These are phyloP conservation scores for Onygena corvina DNA, from an alignment of 2,329 filamentous ascomycete genomes.

Conservation along the genomic window DNA sequence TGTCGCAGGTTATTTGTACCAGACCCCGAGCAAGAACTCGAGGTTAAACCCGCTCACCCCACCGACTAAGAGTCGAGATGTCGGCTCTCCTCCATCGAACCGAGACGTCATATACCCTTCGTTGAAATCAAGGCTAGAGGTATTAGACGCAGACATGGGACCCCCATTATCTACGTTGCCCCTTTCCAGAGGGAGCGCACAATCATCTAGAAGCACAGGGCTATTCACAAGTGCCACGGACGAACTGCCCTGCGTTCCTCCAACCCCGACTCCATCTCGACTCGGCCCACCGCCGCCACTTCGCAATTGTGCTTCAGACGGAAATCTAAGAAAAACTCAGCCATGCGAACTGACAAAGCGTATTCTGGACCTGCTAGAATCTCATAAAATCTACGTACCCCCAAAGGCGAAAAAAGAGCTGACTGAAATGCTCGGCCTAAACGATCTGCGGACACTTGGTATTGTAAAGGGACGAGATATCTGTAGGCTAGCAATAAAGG, in stretches of 20 bases:
- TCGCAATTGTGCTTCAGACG: background rate
- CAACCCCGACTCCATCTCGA: slow-evolving; percentile 4
- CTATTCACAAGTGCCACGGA: background rate
- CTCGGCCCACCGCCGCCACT: slow-evolving; percentile 23
- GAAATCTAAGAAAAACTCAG: slow-evolving; percentile 15
- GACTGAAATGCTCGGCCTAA: slow-evolving; percentile 39
- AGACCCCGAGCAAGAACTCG: background rate
- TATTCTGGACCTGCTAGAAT: slow-evolving; percentile 26
- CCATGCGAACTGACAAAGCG: slow-evolving; percentile 19
- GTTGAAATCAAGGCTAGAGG: background rate
- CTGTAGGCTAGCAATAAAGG: slow-evolving; percentile 48
- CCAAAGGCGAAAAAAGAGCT: slow-evolving; percentile 27
- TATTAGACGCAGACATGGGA: background rate
- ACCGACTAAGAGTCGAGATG: background rate
- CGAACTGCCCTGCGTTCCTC: background rate
- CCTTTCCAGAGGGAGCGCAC: background rate
- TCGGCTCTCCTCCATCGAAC: background rate
- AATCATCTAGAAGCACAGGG: background rate
- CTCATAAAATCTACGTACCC: slow-evolving; percentile 25
- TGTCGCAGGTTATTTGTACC: background rate
- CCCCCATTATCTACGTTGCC: background rate
- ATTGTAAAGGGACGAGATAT: slow-evolving; percentile 55
- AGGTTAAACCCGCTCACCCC: background rate
- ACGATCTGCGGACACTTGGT: slow-evolving; percentile 49
- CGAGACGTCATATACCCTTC: background rate